These are phyloP conservation scores for Pseudogymnoascus sp. DNA, from an alignment of 2,329 filamentous ascomycete species.

Conservation along the genomic window DNA sequence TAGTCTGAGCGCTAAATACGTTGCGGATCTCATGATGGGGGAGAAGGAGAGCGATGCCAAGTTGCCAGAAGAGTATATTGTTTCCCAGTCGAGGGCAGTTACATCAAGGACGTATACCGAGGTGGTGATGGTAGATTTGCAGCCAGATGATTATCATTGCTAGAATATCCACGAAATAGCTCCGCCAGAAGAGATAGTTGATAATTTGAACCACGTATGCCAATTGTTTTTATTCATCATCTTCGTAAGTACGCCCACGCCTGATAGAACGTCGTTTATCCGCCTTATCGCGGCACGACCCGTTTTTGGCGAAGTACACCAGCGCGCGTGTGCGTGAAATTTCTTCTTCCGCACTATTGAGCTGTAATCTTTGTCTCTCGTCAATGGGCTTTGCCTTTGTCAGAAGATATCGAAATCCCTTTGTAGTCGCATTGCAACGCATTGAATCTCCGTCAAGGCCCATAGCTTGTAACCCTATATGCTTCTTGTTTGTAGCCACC, in stretches of 20 bases:
- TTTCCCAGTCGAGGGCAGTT: slow-evolving; percentile 19
- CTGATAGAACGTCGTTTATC: background rate
- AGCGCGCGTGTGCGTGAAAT: background rate
- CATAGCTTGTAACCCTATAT: background rate
- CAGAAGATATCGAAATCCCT: background rate
- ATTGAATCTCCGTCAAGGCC: background rate
- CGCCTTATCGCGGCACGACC: background rate
- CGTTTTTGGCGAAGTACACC: background rate
- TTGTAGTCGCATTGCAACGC: background rate
- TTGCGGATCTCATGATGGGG: slow-evolving; percentile 50
- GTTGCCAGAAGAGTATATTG: slow-evolving; percentile 36
- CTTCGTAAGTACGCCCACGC: background rate
- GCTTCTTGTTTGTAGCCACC: background rate
- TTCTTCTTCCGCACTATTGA: background rate
- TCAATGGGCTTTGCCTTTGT: background rate
- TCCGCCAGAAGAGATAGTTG: background rate
- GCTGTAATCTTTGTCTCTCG: background rate
- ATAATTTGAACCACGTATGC: background rate
- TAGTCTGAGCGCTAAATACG: slow-evolving; percentile 56
- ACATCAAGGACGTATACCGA: slow-evolving; percentile 20
- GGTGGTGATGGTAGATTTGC: slow-evolving; percentile 22
- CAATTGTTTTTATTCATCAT: background rate
- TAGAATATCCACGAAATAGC: background rate
- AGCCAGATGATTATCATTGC: slow-evolving; percentile 11
- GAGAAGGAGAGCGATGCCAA: slow-evolving; percentile 33